Base-by-base conservation (phyloP, 1,284 basidiomycete species). In the Quambalaria eucalypti region DNA sequence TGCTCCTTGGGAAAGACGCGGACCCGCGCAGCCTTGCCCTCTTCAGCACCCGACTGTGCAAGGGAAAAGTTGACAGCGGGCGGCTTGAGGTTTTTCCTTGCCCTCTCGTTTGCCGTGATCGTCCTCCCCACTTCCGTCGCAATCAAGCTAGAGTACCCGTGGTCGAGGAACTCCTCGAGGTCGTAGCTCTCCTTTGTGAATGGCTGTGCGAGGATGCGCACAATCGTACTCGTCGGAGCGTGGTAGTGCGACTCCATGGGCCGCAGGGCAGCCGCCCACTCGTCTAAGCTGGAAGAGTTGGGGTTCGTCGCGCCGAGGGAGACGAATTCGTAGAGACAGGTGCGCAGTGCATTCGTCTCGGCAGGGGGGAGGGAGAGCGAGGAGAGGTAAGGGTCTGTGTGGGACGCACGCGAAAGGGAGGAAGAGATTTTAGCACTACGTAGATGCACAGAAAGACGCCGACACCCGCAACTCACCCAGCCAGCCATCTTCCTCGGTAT, bases 151-250 rank as follows among this genome's bases (percentile, higher is more conserved):
- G 81, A 82, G 71, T 96, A 98, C 0, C 89, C 90, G 75, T 97
- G 90, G 77, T 98, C 95, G 69, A 97, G 77, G 76, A 98, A 98
- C 76, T 98, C 95, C 66, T 98, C 95, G 81, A 96, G 83, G 28
- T 83, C 80, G 77, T 92, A 97, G 28, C 82, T 81, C 10, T 87
- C 88, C 71, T 92, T 92, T 7, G 90, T 96, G 77, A 98, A 97
- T 1, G 88, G 87, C 73, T 95, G 91, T 10, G 83, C 82, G 61
- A 97, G 87, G 52, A 98, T 85, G 65, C 87, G 85, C 16, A 84
- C 85, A 51, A 98, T 77, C 0, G 89, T 90, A 8, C 87, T 84
- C 8, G 95, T 86, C 0, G 85, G 82, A 1, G 87, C 79, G 55
- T 93, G 84, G 73, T 96, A 97, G 76, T 98, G 93, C 16, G 81